Evolutionary conservation across 1,139 yeast species (phyloP).

Genomic region (Debaryomyces nepalensis): DNA sequence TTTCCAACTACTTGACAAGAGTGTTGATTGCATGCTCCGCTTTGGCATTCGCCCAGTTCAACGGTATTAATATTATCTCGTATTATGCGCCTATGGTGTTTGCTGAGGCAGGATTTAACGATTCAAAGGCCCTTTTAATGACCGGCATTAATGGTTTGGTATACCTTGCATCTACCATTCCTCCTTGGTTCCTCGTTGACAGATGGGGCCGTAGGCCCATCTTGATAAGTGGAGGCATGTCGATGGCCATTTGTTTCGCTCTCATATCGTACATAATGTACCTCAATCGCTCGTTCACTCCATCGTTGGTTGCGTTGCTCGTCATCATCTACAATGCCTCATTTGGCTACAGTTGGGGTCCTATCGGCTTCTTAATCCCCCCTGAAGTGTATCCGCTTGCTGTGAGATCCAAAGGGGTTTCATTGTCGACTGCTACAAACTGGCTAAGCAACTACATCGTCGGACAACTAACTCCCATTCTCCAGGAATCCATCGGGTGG

Average conservation of each 20-base stretch:
- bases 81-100: slow-evolving; percentile 63
- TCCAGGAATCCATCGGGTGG: slow-evolving; percentile 55
- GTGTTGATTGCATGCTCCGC: slow-evolving; percentile 56
- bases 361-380: slow-evolving; percentile 58
- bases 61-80: slow-evolving; percentile 58
- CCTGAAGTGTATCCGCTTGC: slow-evolving; percentile 60
- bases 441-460: slow-evolving; percentile 61
- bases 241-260: slow-evolving; percentile 50
- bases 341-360: slow-evolving; percentile 63
- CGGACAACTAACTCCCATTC: slow-evolving; percentile 57
- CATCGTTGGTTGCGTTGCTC: slow-evolving; percentile 50
- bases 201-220: slow-evolving; percentile 59
- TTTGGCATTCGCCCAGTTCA: slow-evolving; percentile 58
- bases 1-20: slow-evolving; percentile 40
- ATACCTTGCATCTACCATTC: slow-evolving; percentile 51
- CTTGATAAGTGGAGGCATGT: slow-evolving; percentile 51
- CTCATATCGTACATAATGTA: slow-evolving; percentile 47
- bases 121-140: slow-evolving; percentile 54
- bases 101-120: slow-evolving; percentile 55
- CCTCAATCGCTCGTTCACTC: slow-evolving; percentile 42
- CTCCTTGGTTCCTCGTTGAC: slow-evolving; percentile 61
- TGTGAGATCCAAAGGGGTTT: slow-evolving; percentile 58
- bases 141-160: slow-evolving; percentile 58
- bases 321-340: slow-evolving; percentile 57
- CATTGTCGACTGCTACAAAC: slow-evolving; percentile 57